Base-by-base conservation (phyloP, 768 basidiomycete species). In the Lentinula raphanica region DNA sequence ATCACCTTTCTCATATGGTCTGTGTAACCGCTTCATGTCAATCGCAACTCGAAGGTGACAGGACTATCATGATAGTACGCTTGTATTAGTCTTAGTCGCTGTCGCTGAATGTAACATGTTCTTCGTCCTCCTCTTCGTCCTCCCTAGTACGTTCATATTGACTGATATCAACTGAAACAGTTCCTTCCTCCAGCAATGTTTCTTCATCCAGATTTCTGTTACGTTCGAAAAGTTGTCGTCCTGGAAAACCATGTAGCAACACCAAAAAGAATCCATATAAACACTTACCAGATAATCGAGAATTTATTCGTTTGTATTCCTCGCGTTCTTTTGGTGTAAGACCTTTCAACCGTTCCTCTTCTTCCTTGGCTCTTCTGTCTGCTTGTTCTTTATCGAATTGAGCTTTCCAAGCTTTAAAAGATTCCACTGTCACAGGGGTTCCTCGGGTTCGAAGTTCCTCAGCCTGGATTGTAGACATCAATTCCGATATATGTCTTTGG, bases 191-290 rank as follows among this genome's bases (percentile, higher is more conserved):
- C 66, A 88, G 71, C 36, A 94, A 76, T 13, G 72, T 79, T 62
- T 91, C 90, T 56, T 98, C 96, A 48, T 91, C 87, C 32, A 94
- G 77, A 63, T 83, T 82, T 58, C 76, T 82, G 67, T 92, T 86
- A 38, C 84, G 83, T 72, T 96, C 93, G 71, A 98, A 99, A 45
- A 98, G 74, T 73, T 97, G 94, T 23, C 93, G 86, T 27, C 96
- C 96, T 96, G 63, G n/a, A 54, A 32, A 59, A 6, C 42, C 29
- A 54, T 25, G 49, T 32, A 64, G 35, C 17, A 7, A 12, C 17
- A n/a, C 23, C 11, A 36, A n/a, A 23, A 40, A 54, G 15, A 21
- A 6, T 7, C 36, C 35, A 35, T 15, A 3, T 68, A 39, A 9
- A 11, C 19, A 11, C 81, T 58, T 63, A 93, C 96, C 96, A 58